Evolutionary conservation across 495 filamentous ascomycete species (phyloP), one percentile per base, ranked within the genome.

Genomic region (Oidiodendron maius): DNA sequence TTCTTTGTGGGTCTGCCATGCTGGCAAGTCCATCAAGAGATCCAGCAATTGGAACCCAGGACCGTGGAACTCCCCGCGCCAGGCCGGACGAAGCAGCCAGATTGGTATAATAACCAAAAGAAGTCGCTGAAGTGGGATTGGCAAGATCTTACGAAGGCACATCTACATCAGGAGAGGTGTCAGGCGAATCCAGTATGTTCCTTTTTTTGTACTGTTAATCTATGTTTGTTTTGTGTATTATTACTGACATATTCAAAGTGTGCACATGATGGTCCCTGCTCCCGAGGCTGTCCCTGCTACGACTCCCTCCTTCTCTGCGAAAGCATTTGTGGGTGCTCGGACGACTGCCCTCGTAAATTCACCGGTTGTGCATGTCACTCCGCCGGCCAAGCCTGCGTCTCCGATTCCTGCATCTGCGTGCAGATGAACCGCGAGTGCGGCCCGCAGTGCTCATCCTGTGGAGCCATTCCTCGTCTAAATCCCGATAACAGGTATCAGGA

Each of bases 391-490:
- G 28, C 20, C 6, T 60, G 57, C 39, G 40, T 50, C 2, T 51
- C 51, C 1, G 53, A 57, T 0, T 38, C 26, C 21, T 61, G 58
- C 36, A 56, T 56, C 26, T 61, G 58, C 25, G 44, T 58, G 6
- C 41, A 42, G 23, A 53, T 61, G 52, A 61, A 61, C 21, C 53
- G 85, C 4, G 85, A 89, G 61, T 89, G 85, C 53, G 84, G 87
- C 53, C 74, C 82, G 0, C 77, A 83, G 21, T 89, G 85, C 57
- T 68, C 70, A 13, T 69, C 64, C 9, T 89, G 84, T 51, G 84
- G 84, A 15, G 83, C 81, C 0, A 55, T 52, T 9, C 80, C 83
- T 36, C 71, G 80, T 1, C 67, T 82, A 4, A 77, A 86, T 59
- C 84, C 82, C 0, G 60, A 66, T 9, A 82, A 82, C 46, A 64